A percentile compares a stretch with the other conserved stretches of the same genome.
phyloP scores from a whole-genome alignment of 805 yeast species.

The Zygosaccharomyces rouxii region DNA sequence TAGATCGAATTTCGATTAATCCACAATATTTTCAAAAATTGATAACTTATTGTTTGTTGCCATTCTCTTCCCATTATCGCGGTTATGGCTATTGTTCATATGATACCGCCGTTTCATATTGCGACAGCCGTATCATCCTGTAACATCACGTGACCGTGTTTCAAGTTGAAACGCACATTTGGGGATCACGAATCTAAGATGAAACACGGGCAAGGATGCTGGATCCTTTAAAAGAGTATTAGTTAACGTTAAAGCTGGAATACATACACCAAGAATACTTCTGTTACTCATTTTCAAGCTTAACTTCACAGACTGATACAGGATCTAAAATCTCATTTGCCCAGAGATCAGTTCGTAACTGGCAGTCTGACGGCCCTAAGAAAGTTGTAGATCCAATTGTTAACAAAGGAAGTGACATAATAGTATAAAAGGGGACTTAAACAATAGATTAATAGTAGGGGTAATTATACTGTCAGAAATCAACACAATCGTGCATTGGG shows the following conservation, averaged over 20 bases:
- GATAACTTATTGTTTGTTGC: too few species aligned
- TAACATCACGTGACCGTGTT: conserved; percentile 2
- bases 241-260: neutral
- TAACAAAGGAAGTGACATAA: neutral
- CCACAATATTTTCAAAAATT: too few species aligned
- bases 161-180: conserved; percentile 2
- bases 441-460: neutral
- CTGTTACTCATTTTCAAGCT: neutral
- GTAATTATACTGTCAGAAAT: too few species aligned
- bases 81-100: too few species aligned
- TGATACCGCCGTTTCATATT: neutral
- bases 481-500: neutral
- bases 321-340: neutral
- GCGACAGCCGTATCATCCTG: conserved; percentile 1
- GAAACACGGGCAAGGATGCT: conserved; percentile 6
- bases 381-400: neutral
- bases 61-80: too few species aligned
- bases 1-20: too few species aligned
- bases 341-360: neutral
- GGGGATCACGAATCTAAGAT: conserved; percentile 5
- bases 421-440: neutral
- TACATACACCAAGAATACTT: neutral
- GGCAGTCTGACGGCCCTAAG: neutral
- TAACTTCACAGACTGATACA: neutral
- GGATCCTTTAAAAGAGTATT: conserved; percentile 15